Base-by-base conservation (phyloP, 192 early-diverging fungal species). In the Jimgerdemannia lactiflua region DNA sequence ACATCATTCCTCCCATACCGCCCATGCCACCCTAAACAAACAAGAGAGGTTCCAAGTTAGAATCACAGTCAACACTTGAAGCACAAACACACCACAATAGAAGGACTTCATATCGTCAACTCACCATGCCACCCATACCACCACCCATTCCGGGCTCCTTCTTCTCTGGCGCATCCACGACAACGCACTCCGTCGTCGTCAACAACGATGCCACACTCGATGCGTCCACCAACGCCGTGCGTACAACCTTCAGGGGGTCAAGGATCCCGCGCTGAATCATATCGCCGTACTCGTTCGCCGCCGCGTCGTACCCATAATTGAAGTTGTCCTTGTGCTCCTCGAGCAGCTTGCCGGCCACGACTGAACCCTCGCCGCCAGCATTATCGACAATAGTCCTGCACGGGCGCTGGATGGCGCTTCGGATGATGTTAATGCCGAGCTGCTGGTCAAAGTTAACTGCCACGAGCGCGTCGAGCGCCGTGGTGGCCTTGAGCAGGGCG, bases 401-500 rank as follows among this genome's bases (percentile, higher is more conserved):
- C 4, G 98, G 98, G 64, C 92, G 92, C 78, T 92, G 91, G 77
- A 99, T 93, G 19, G 98, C 98, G 82, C 95, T 93, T 72, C 90
- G 91, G 77, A 99, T 92, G 78, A 99, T 98, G 88, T 93, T 95
- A 79, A 99, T 88, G 76, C 98, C 98, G 73, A 99, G 90, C 87
- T 95, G 92, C 88, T 99, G 97, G 86, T 99, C 98, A 95, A 99
- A 99, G 94, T 97, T 99, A 39, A 89, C 94, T 69, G 92, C 91
- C 89, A 96, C 94, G 74, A 98, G 74, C 3, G 74, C 78, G 10
- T 91, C 93, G 39, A 99, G 89, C 77, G 94, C 80, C 84, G 92
- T 92, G 79, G 90, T 88, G 3, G 97, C 91, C 92, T 99, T 99
- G 74, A 99, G 88, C 72, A 99, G 89, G 20, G 97, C 97, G 43